These are phyloP conservation scores for Coffea canephora DNA, from an alignment of 257 asterid species.

Conservation along the genomic window DNA sequence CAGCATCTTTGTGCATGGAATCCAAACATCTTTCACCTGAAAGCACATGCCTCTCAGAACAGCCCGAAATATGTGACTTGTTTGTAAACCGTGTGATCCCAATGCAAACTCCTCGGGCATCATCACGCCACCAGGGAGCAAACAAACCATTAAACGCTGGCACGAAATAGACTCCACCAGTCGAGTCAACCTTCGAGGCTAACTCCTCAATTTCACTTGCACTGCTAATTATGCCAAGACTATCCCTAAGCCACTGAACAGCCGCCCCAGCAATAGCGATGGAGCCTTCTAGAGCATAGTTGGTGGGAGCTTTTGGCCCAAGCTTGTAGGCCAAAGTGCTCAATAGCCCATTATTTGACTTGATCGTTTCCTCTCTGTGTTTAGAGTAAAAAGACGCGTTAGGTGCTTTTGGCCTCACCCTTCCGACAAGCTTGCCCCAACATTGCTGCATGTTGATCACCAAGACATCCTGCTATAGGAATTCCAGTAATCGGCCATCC, in stretches of 20 bases:
- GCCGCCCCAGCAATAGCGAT: constrained; percentile 99
- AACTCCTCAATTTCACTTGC: constrained; percentile 89
- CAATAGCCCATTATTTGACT: constrained; percentile 71
- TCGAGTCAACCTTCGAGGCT: constrained; percentile 68
- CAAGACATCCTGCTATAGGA: constrained; percentile 88
- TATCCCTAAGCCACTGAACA: constrained; percentile 93
- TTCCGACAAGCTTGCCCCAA: constrained; percentile 80
- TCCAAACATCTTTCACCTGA: constrained; percentile 93
- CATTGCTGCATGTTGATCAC: constrained; percentile 98
- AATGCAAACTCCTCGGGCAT: constrained; percentile 84
- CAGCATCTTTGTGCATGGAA: constrained; percentile 92
- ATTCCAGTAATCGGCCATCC: constrained; percentile 84
- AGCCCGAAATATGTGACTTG: constrained; percentile 84
- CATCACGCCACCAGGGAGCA: constrained; percentile 99
- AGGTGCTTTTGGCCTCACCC: constrained; percentile 95
- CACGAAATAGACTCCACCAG: constrained; percentile 89
- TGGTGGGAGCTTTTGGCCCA: constrained; percentile 76
- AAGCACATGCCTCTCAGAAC: constrained; percentile 99
- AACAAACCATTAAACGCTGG: constrained; percentile 95
- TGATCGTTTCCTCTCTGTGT: constrained; percentile 60
- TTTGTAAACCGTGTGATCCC: constrained; percentile 93
- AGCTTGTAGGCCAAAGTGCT: constrained; percentile 85
- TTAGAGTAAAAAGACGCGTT: no score
- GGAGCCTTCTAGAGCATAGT: constrained; percentile 93
- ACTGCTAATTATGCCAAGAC: constrained; percentile 73